Evolutionary conservation across 2,329 filamentous ascomycete genomes (phyloP).

Genomic region (Xylariaceae sp.): DNA sequence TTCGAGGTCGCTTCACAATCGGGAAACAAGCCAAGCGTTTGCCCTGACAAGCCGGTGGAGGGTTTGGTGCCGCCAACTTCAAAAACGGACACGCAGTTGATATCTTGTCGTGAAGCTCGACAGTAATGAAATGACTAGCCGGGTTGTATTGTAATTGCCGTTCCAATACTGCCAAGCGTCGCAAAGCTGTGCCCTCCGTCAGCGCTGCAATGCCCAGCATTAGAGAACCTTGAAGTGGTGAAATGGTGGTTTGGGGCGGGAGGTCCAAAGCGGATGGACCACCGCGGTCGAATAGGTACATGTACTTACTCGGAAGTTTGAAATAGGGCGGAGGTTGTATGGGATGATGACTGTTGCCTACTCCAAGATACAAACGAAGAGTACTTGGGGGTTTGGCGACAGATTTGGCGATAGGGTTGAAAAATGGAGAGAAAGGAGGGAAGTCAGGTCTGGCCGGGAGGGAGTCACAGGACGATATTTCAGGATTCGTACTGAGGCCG

Average conservation of each 20-base stretch:
- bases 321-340: not conserved
- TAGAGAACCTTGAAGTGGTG: too few relatives aligned
- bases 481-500: constrained; percentile 23
- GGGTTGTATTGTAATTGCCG: too few relatives aligned
- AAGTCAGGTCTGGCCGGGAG: constrained; percentile 25
- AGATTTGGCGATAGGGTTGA: constrained; percentile 8
- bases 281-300: not conserved
- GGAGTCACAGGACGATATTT: constrained; percentile 36
- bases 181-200: too few relatives aligned
- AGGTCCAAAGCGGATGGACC: too few relatives aligned
- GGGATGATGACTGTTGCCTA: constrained; percentile 7
- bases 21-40: constrained; percentile 14
- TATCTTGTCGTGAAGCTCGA: not conserved
- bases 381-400: constrained; percentile 3
- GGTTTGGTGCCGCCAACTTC: constrained; percentile 19
- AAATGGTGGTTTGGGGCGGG: too few relatives aligned
- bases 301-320: not conserved
- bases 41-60: constrained; percentile 12
- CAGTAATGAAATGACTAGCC: not conserved
- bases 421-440: constrained; percentile 19
- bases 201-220: too few relatives aligned
- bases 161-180: too few relatives aligned
- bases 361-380: constrained; percentile 10
- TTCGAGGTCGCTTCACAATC: constrained; percentile 4
- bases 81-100: not conserved